These are phyloP conservation scores for Backusella mclennaniae DNA, from an alignment of 192 early-diverging fungal species.

Conservation along the genomic window DNA sequence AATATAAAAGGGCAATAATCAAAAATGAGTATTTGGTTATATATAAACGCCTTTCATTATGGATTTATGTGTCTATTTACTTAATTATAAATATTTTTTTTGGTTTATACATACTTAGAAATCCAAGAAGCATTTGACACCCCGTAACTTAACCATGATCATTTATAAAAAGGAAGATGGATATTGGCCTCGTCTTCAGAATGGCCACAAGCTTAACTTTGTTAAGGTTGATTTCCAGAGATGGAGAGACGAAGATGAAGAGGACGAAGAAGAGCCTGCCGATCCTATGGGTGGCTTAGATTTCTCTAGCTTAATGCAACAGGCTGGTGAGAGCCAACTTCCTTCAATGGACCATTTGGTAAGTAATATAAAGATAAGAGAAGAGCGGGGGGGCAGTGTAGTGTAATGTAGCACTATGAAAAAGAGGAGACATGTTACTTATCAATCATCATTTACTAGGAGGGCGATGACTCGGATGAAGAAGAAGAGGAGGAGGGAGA, in stretches of 20 bases:
- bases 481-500: not conserved
- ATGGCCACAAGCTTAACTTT: slow-evolving; percentile 68
- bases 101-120: slow-evolving; percentile 2
- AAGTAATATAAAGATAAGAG: not conserved
- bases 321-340: slow-evolving; percentile 45
- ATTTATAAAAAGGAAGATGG: slow-evolving; percentile 70
- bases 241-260: slow-evolving; percentile 94
- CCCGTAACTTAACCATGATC: slow-evolving; percentile 65
- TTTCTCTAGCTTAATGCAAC: slow-evolving; percentile 60
- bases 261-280: slow-evolving; percentile 65
- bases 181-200: slow-evolving; percentile 87
- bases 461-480: not conserved
- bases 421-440: not conserved
- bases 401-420: not conserved
- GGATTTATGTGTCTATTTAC: not conserved
- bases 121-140: slow-evolving; percentile 64
- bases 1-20: not conserved
- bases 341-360: slow-evolving; percentile 8
- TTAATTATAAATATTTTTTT: not conserved
- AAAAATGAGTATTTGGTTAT: not conserved
- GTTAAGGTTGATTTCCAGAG: slow-evolving; percentile 89
- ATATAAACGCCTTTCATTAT: not conserved
- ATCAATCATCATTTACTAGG: not conserved
- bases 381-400: not conserved
- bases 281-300: slow-evolving; percentile 48